Base-by-base conservation (phyloP, 75 land plant genomes). In the Ceratopteris richardii region DNA sequence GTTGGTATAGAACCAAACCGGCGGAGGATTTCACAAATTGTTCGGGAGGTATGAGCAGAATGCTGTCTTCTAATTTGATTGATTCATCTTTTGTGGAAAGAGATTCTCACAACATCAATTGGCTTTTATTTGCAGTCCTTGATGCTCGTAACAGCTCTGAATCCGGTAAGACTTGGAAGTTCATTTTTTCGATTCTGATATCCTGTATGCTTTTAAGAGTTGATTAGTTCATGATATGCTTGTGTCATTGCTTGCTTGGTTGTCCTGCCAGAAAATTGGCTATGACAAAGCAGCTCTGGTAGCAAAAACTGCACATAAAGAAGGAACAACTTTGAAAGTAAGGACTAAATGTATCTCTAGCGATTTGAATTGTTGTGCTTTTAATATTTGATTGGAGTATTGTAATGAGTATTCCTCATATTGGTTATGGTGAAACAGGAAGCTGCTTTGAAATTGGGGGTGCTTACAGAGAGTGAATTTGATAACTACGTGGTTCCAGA, bases 221-320 rank as follows among this genome's bases (percentile, higher is more conserved):
- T n/a, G n/a, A n/a, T n/a, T n/a, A n/a, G n/a, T n/a, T n/a, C n/a
- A n/a, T n/a, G n/a, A n/a, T n/a, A n/a, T n/a, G n/a, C n/a, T 24
- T 26, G 10, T 14, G 5, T 14, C 16, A 4, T 60, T 14, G 46
- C 18, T 0, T n/a, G 33, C 13, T 41, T 29, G 13, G 7, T 10
- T 51, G 13, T 53, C 56, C 0, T 52, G 0, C 26, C 72, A 95
- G 99, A 84, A 81, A 86, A 90, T 95, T 69, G 99, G 99, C 18
- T 95, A 95, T 67, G 99, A 95, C 74, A 95, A 90, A 48, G 99
- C 96, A 29, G 99, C 96, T 14, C 77, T 84, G n/a, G 80, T 84
- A 54, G 99, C 99, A 26, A 95, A 95, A 83, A 95, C 73, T 61
- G 99, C 99, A 9, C 99, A 95, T 63, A 95, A 90, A 68, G 99